A percentile compares a stretch with the other conserved stretches of the same genome.
Evolutionary conservation across 192 early-diverging fungal genomes (phyloP).

Genomic region (Oehlia diaphana): DNA sequence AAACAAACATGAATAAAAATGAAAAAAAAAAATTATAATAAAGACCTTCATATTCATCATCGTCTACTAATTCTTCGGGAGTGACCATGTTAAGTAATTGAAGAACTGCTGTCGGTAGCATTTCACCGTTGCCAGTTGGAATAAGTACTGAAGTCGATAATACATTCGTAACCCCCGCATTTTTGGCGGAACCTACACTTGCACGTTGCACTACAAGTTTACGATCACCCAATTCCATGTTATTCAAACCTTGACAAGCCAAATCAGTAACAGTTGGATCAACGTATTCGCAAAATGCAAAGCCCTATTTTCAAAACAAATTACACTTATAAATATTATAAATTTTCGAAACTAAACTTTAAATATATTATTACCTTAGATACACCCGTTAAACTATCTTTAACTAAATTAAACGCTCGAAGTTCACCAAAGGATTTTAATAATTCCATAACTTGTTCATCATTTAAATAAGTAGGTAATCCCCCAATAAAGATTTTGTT

Average conservation of each 20-base stretch:
- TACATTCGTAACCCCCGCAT: slow-evolving; percentile 36
- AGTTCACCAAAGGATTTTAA: slow-evolving; percentile 93
- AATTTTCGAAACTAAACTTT: not conserved
- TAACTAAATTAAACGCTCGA: slow-evolving; percentile 90
- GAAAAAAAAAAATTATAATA: not conserved
- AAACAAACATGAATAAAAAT: not conserved
- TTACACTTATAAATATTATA: not conserved
- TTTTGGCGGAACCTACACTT: slow-evolving; percentile 74
- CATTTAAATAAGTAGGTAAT: slow-evolving; percentile 82
- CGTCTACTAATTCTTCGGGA: slow-evolving; percentile 78
- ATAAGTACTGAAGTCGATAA: slow-evolving; percentile 51
- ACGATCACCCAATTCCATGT: slow-evolving; percentile 92
- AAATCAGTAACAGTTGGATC: slow-evolving; percentile 88
- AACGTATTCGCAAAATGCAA: slow-evolving; percentile 95
- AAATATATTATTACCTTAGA: slow-evolving; percentile 62
- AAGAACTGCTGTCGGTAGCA: slow-evolving; percentile 76
- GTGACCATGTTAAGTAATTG: slow-evolving; percentile 96
- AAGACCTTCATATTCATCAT: slow-evolving; percentile 80
- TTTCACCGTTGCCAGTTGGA: slow-evolving; percentile 49
- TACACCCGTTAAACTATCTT: slow-evolving; percentile 68
- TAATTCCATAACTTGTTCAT: slow-evolving; percentile 93
- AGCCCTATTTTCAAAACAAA: slow-evolving; percentile 60
- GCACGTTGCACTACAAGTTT: slow-evolving; percentile 94
- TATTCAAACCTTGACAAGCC: slow-evolving; percentile 92
- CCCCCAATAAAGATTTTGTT: slow-evolving; percentile 96